Percentiles rank a stretch among this genome's conserved stretches.
Evolutionary conservation across 345 rosid genomes (phyloP).

Genomic region (Cardiospermum halicacabum): DNA sequence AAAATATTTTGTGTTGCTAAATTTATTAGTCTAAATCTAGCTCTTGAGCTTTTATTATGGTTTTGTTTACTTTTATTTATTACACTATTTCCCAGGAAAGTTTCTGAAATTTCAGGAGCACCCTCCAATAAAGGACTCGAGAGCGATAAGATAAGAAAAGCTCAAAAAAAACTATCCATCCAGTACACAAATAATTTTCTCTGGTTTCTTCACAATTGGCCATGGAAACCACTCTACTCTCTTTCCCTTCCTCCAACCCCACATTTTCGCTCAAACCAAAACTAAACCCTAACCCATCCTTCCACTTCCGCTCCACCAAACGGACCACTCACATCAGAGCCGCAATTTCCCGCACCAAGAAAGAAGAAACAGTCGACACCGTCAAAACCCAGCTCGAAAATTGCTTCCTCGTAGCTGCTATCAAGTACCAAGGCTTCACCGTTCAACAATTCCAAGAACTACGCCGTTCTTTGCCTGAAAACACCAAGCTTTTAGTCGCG

Average conservation of each 20-base stretch:
- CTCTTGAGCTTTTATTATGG: no score
- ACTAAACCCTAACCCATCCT: conserved; percentile 21
- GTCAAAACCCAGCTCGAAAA: conserved; percentile 76
- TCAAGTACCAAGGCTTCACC: conserved; percentile 71
- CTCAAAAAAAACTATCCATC: not conserved
- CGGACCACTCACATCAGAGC: conserved; percentile 40
- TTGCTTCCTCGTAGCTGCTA: conserved; percentile 78
- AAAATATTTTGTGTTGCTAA: no score
- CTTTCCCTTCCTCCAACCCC: conserved; percentile 44
- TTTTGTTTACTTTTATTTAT: no score
- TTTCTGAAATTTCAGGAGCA: not conserved
- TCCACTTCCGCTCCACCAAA: conserved; percentile 12
- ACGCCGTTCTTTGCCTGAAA: conserved; percentile 62
- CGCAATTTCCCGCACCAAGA: conserved; percentile 77
- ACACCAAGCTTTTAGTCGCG: conserved; percentile 67
- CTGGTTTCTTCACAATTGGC: conserved; percentile 7
- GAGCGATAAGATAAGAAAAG: conserved; percentile 22
- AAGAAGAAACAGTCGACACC: conserved; percentile 75
- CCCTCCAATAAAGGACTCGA: not conserved
- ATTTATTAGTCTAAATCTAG: no score
- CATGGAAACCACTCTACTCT: conserved; percentile 70
- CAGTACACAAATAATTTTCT: not conserved
- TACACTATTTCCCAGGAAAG: not conserved
- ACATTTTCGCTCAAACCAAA: conserved; percentile 23
- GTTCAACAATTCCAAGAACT: conserved; percentile 87